Base-by-base conservation (phyloP, 1,284 basidiomycete species). In the Irpex sp. region DNA sequence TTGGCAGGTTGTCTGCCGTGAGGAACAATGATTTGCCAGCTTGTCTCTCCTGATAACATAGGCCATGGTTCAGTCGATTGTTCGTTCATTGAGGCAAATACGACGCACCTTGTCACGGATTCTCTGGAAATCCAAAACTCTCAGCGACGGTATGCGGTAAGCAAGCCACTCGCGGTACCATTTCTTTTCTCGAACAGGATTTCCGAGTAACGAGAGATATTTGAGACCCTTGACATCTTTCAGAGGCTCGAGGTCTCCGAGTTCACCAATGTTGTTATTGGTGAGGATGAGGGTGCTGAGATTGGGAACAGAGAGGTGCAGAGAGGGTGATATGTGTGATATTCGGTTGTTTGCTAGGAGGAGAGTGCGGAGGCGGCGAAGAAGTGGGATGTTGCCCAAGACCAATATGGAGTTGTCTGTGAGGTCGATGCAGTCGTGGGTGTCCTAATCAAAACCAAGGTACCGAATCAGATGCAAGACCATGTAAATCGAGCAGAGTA, bases 81-180 rank as follows among this genome's bases (percentile, higher is more conserved):
- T 43, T 3, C 43, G 37, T 46, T 26, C 39, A 43, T 51, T 58
- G 19, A 31, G 17, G 19, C 2, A 17, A 36, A 54, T 13, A 49
- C 39, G 71, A 76, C 90, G 79, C 78, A 94, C 93, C 85, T 94
- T 93, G 76, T 98, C 94, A 76, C 94, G 93, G 74, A 99, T 92
- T 76, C 97, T 89, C 81, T 94, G 90, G 78, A 93, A 99, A 84
- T 99, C 97, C 72, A 99, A 85, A 75, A 96, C 93, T 82, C 96
- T 90, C 72, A 99, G 85, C 72, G 83, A 81, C 76, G 88, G 86
- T 80, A 91, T 80, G 80, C 88, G 86, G 84, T 86, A 92, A 71
- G 90, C 87, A 80, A 95, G 88, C 89, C 95, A 99, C 79, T 94
- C 93, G 77, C 94, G 88, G 82, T 99, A 99, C 85, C 94, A 94